Evolutionary conservation across 441 rosid species (phyloP).

Genomic region (Flueggea neowawraea): DNA sequence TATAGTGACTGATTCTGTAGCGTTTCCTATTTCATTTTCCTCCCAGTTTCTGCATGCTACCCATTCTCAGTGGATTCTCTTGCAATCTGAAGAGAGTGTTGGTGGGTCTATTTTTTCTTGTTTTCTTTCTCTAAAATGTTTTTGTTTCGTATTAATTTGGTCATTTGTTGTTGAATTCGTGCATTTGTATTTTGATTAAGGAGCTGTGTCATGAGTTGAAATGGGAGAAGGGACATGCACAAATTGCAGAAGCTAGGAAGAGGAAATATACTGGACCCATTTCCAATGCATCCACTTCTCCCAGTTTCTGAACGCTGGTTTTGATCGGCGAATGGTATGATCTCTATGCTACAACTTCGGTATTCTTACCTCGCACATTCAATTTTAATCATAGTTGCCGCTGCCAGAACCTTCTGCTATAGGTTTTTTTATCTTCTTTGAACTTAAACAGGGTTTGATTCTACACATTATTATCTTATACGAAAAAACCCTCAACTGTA

Average conservation of each 20-base stretch:
- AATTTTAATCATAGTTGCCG: not conserved
- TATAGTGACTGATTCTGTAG: too few relatives aligned
- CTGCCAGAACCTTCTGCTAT: too few relatives aligned
- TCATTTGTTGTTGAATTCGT: not conserved
- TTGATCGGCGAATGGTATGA: constrained; percentile 48
- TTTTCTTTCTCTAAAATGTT: too few relatives aligned
- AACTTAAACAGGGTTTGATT: too few relatives aligned
- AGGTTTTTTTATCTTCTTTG: too few relatives aligned
- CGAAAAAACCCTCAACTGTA: too few relatives aligned
- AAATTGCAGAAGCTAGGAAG: constrained; percentile 60
- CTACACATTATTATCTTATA: too few relatives aligned
- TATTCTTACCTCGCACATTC: not conserved
- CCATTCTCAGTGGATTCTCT: too few relatives aligned
- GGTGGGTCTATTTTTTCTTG: too few relatives aligned
- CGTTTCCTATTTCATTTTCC: too few relatives aligned
- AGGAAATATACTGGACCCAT: constrained; percentile 67
- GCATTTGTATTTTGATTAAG: not conserved
- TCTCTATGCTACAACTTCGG: not conserved
- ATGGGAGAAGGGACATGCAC: constrained; percentile 38
- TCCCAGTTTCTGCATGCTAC: too few relatives aligned
- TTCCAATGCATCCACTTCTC: constrained; percentile 55
- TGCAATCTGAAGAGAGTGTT: too few relatives aligned
- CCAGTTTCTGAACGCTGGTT: constrained; percentile 51
- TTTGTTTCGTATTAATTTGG: not conserved
- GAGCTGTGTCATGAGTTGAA: constrained; percentile 1